Evolutionary conservation across 2,329 filamentous ascomycete genomes (phyloP).

Genomic region (Arthrobotrys iridis): DNA sequence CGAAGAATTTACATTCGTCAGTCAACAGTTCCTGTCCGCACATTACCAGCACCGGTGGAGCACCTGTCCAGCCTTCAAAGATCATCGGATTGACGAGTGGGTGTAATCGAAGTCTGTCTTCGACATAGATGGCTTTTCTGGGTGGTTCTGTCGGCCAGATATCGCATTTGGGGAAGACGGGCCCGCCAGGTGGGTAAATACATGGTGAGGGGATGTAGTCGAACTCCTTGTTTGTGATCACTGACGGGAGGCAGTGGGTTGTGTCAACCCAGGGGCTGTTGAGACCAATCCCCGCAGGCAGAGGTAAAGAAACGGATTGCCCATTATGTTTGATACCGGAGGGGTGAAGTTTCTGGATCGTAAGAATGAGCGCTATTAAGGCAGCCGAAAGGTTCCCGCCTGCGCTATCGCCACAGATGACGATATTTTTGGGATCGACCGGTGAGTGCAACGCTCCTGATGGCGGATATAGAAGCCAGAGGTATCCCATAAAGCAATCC

Average conservation of each 20-base stretch:
- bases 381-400: slow-evolving; percentile 76
- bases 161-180: slow-evolving; percentile 64
- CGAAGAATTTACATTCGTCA: slow-evolving; percentile 70
- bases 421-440: slow-evolving; percentile 72
- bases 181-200: slow-evolving; percentile 56
- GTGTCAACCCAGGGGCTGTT: slow-evolving; percentile 79
- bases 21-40: slow-evolving; percentile 77
- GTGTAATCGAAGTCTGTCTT: slow-evolving; percentile 69
- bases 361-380: slow-evolving; percentile 74
- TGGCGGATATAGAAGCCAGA: slow-evolving; percentile 77
- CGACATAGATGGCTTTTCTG: slow-evolving; percentile 61
- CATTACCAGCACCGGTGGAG: slow-evolving; percentile 74
- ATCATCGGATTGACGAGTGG: slow-evolving; percentile 74
- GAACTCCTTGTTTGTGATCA: slow-evolving; percentile 65
- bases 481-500: slow-evolving; percentile 77
- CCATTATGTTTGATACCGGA: slow-evolving; percentile 71
- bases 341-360: slow-evolving; percentile 65
- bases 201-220: slow-evolving; percentile 71
- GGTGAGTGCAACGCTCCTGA: slow-evolving; percentile 73
- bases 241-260: slow-evolving; percentile 65
- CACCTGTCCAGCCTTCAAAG: slow-evolving; percentile 69
- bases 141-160: slow-evolving; percentile 70
- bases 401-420: slow-evolving; percentile 78
- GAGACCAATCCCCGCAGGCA: slow-evolving; percentile 73
- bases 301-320: slow-evolving; percentile 67